Evolutionary conservation across 306 rosid genomes (phyloP).

Genomic region (Vigna radiata): DNA sequence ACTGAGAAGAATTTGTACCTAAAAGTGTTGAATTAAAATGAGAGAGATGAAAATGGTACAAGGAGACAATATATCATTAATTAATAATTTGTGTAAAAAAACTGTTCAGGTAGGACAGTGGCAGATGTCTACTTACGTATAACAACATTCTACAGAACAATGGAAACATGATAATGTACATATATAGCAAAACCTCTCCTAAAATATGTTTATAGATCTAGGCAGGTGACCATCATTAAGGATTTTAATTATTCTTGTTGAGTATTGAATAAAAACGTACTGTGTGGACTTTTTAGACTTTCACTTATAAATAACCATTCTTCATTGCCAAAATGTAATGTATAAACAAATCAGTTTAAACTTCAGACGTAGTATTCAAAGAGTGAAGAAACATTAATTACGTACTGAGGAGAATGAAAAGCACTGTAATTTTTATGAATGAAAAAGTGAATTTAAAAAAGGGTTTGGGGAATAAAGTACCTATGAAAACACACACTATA

Average conservation of each 20-base stretch:
- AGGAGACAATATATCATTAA: not conserved
- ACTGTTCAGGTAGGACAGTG: not conserved
- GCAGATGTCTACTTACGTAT: not conserved
- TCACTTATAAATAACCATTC: not conserved
- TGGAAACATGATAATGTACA: no score
- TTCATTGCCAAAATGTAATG: not conserved
- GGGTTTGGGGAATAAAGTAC: not conserved
- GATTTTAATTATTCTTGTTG: constrained; percentile 21
- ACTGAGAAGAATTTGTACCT: not conserved
- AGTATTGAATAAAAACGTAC: constrained; percentile 5
- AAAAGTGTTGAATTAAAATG: not conserved
- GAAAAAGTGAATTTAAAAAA: not conserved
- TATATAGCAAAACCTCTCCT: not conserved
- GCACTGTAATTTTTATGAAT: not conserved
- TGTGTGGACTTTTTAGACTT: not conserved
- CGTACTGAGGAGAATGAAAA: not conserved
- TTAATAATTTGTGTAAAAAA: not conserved
- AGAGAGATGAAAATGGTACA: not conserved
- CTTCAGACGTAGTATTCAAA: not conserved
- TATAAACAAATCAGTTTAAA: not conserved
- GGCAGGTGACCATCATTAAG: constrained; percentile 30
- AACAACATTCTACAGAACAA: not conserved
- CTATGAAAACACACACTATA: constrained; percentile 3
- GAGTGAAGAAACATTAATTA: not conserved
- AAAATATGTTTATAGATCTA: not conserved